Conservation (phyloP, 768 basidiomycete genomes). For the Paxillus involutus region DNA sequence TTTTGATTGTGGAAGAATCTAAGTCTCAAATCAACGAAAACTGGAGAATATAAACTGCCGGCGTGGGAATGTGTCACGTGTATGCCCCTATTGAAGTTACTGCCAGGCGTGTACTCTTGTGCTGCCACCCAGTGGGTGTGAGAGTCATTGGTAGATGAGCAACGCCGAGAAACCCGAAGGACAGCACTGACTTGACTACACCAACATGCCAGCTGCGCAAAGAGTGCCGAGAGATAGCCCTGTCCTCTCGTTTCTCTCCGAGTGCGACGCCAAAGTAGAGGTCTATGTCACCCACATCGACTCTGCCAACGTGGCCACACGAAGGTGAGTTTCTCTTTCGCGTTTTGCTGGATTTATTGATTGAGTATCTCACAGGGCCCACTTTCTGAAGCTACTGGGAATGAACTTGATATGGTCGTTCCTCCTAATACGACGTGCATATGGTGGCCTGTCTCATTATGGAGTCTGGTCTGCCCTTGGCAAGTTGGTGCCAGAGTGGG, state of each 20-base stretch:
- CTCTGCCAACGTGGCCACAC: constrained; percentile 11
- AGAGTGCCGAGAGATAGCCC: constrained; percentile 28
- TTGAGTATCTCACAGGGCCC: constrained; percentile 11
- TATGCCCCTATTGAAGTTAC: too few species aligned
- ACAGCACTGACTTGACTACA: background rate
- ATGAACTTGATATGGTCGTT: constrained; percentile 26
- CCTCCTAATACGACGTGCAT: constrained; percentile 23
- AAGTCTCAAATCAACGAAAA: background rate
- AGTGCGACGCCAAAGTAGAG: constrained; percentile 19
- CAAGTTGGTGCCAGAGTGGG: constrained; percentile 15
- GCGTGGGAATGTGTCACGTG: constrained; percentile 19
- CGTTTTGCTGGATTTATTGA: background rate
- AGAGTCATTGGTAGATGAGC: too few species aligned
- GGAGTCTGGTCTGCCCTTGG: constrained; percentile 27
- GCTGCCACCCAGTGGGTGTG: too few species aligned
- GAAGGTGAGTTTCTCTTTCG: constrained; percentile 21
- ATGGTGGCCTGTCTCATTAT: constrained; percentile 25
- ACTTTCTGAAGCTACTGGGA: constrained; percentile 25
- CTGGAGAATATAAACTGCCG: background rate
- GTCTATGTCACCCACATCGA: constrained; percentile 32
- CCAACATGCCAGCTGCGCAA: constrained; percentile 25
- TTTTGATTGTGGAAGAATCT: constrained; percentile 50
- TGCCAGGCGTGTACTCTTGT: too few species aligned
- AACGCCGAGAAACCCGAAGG: background rate
- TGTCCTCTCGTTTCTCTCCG: constrained; percentile 17